Conservation (phyloP, 148 eudicot genomes). For the Cornus kousa region DNA sequence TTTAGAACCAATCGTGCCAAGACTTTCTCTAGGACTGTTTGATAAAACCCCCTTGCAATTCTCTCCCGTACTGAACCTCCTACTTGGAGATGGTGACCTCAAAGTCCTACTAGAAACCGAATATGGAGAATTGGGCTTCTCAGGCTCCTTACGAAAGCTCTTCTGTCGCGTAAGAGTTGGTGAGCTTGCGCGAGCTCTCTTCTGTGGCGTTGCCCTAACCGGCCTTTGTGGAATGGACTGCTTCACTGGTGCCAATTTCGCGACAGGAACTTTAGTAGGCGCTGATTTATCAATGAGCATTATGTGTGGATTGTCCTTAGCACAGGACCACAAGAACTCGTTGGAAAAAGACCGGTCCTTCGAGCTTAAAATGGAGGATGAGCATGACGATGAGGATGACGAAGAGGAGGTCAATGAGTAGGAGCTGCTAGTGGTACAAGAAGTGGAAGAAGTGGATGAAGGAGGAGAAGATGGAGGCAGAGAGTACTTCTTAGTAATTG, state of each 20-base stretch:
- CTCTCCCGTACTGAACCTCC: slow-evolving; percentile 37
- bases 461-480: slow-evolving; percentile 31
- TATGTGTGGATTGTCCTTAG: slow-evolving; percentile 50
- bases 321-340: slow-evolving; percentile 51
- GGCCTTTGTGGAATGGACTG: slow-evolving; percentile 27
- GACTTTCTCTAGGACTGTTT: background rate
- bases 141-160: slow-evolving; percentile 55
- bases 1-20: background rate
- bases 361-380: slow-evolving; percentile 30
- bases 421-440: slow-evolving; percentile 31
- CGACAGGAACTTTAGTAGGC: slow-evolving; percentile 12
- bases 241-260: slow-evolving; percentile 15
- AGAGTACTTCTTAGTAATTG: slow-evolving; percentile 16
- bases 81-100: slow-evolving; percentile 68
- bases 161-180: slow-evolving; percentile 65
- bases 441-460: slow-evolving; percentile 33
- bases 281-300: slow-evolving; percentile 17
- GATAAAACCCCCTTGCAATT: background rate
- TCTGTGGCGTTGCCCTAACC: slow-evolving; percentile 29
- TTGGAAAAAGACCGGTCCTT: slow-evolving; percentile 53
- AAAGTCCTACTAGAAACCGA: slow-evolving; percentile 27
- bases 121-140: slow-evolving; percentile 16
- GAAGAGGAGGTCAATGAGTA: slow-evolving; percentile 30
- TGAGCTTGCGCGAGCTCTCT: slow-evolving; percentile 58
- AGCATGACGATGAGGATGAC: slow-evolving; percentile 32